phyloP scores from a whole-genome alignment of 2,329 filamentous ascomycete genomes.

The Colletotrichum navitas region DNA sequence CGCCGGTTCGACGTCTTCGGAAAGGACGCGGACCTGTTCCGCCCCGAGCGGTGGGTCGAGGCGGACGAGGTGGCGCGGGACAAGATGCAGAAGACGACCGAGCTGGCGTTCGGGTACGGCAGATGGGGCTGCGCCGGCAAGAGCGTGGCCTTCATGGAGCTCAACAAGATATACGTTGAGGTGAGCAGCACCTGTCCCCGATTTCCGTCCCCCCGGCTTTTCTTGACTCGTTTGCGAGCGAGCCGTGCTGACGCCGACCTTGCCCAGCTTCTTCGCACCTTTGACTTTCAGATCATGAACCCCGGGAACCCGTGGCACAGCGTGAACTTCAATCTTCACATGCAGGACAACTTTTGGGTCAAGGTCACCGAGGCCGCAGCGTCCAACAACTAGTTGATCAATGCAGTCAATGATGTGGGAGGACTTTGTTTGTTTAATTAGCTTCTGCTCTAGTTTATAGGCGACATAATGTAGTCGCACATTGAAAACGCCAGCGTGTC shows the following conservation, averaged over 20 bases:
- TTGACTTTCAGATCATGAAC: constrained; percentile 46
- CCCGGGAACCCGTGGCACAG: constrained; percentile 49
- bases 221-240: too few species aligned
- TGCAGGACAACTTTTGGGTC: constrained; percentile 46
- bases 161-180: constrained; percentile 59
- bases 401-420: neutral
- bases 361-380: constrained; percentile 38
- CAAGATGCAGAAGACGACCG: constrained; percentile 47
- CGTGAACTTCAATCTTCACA: constrained; percentile 48
- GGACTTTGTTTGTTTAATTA: neutral
- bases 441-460: neutral
- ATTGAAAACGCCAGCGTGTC: neutral
- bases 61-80: constrained; percentile 44
- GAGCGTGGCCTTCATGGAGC: constrained; percentile 57
- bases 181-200: constrained; percentile 47
- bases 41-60: constrained; percentile 64
- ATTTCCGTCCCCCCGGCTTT: neutral
- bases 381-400: neutral
- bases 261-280: constrained; percentile 47
- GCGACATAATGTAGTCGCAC: neutral
- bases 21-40: constrained; percentile 56
- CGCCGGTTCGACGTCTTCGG: constrained; percentile 54
- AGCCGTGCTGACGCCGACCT: neutral
- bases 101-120: constrained; percentile 55
- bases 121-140: constrained; percentile 51